Evolutionary conservation across 163 green algal genomes (phyloP), one percentile per base, ranked within the genome.

Genomic region (Volvox carteri): DNA sequence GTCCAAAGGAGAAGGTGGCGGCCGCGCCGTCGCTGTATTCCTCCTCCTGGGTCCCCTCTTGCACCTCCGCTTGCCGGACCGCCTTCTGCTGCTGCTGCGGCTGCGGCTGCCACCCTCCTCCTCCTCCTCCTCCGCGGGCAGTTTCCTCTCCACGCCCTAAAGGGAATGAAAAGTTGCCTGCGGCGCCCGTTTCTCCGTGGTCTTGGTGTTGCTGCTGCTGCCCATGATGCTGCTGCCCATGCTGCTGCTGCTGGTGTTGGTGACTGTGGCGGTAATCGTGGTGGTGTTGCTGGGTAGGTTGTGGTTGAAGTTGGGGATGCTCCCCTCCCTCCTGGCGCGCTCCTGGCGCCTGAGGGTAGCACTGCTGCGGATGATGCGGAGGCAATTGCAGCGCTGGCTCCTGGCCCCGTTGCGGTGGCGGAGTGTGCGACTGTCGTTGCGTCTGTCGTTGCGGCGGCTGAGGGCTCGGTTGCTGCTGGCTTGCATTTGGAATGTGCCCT

Each of bases 1-100:
- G 19, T 14, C 78, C 58, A 18, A 86, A 86, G 28, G 78, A 86
- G 78, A 86, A 86, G 39, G 78, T 86, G 0, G 60, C 60, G 23
- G 28, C 78, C 30, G 39, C n/a, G 54, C 77, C 46, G 52, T 21
- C 35, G 50, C 21, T 70, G 77, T 35, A 16, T 14, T 70, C 37
- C 16, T 81, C 39, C 12, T 58, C 11, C n/a, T n/a, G n/a, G n/a
- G n/a, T n/a, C 41, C 46, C 6, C 21, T 2, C 16, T 6, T 58
- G 72, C 6, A 25, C 39, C 41, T 75, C 19, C 65, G 42, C 19
- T 19, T 65, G 44, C 73, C 25, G 42, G 16, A 28, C n/a, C n/a
- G n/a, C 39, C 44, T 46, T 21, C 25, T 81, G 73, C 2, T 81
- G 73, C 25, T 81, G 73, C 23, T 81, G 44, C n/a, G 73, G 6